Percentiles rank a stretch among this genome's conserved stretches.
These are phyloP conservation scores for Colletotrichum lindemuthianum DNA, from an alignment of 2,329 filamentous ascomycete genomes.

Conservation along the genomic window DNA sequence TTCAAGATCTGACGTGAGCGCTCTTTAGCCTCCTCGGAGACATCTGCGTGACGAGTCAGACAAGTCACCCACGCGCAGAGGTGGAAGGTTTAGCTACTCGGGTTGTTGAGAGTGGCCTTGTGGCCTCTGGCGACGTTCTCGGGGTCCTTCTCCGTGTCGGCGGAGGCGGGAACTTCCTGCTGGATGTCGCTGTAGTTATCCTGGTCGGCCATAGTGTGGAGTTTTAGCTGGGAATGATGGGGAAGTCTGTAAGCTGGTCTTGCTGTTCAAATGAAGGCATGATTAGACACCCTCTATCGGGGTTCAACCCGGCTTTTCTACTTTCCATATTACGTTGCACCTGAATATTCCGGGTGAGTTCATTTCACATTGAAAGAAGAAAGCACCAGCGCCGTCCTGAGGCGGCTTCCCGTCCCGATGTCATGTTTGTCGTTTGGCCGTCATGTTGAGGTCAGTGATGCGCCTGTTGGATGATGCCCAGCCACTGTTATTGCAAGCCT, in stretches of 20 bases:
- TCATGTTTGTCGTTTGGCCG: background rate
- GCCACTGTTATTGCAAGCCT: no score
- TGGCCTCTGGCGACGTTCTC: background rate
- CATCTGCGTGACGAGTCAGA: background rate
- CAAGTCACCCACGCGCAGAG: no score
- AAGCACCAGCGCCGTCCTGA: background rate
- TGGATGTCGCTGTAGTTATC: background rate
- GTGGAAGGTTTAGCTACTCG: background rate
- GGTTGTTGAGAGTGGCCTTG: background rate
- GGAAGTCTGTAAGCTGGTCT: no score
- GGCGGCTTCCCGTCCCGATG: no score
- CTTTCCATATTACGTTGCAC: background rate
- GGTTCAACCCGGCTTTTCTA: background rate
- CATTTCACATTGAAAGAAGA: background rate
- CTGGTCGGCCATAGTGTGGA: background rate
- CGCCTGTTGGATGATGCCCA: background rate
- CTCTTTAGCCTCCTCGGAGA: background rate
- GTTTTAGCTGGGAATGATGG: no score
- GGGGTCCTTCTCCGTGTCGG: slow-evolving; percentile 1
- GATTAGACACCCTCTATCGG: no score
- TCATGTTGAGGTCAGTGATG: slow-evolving; percentile 4
- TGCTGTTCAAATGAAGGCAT: no score
- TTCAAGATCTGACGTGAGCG: background rate
- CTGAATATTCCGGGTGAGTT: background rate
- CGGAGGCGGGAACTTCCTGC: background rate